A percentile compares a stretch with the other conserved stretches of the same genome.
These are phyloP conservation scores for Clavaria fumosa DNA, from an alignment of 768 basidiomycete genomes.

Conservation along the genomic window DNA sequence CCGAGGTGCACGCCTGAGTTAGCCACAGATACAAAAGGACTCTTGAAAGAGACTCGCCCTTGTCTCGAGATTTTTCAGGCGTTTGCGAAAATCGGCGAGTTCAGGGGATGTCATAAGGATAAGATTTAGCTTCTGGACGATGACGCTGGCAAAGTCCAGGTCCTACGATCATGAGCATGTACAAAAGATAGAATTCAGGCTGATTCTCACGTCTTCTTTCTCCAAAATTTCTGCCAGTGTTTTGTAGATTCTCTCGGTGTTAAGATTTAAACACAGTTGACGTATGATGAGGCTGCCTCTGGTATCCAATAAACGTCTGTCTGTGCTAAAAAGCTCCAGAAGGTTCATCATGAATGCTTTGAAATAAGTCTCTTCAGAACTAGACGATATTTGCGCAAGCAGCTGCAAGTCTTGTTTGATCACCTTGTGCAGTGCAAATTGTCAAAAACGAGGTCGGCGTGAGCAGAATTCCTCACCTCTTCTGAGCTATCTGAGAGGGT, in stretches of 20 bases:
- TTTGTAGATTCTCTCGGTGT: constrained; percentile 88
- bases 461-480: constrained; percentile 36
- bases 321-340: constrained; percentile 88
- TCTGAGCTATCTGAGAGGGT: constrained; percentile 93
- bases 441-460: neutral
- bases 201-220: constrained; percentile 73
- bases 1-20: neutral
- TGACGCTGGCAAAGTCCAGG: constrained; percentile 92
- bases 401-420: constrained; percentile 94
- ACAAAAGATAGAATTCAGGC: neutral
- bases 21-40: neutral
- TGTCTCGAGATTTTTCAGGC: constrained; percentile 86
- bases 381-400: constrained; percentile 91
- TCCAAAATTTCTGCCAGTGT: constrained; percentile 96
- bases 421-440: constrained; percentile 33
- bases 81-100: constrained; percentile 83
- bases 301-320: constrained; percentile 75
- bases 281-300: constrained; percentile 92
- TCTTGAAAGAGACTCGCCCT: constrained; percentile 36
- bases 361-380: constrained; percentile 91
- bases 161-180: constrained; percentile 38
- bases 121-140: constrained; percentile 93
- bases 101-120: constrained; percentile 95
- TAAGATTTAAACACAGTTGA: constrained; percentile 85
- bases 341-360: constrained; percentile 92